Conservation (phyloP, 2,329 filamentous ascomycete genomes). For the Sclerotinia spermophila region DNA sequence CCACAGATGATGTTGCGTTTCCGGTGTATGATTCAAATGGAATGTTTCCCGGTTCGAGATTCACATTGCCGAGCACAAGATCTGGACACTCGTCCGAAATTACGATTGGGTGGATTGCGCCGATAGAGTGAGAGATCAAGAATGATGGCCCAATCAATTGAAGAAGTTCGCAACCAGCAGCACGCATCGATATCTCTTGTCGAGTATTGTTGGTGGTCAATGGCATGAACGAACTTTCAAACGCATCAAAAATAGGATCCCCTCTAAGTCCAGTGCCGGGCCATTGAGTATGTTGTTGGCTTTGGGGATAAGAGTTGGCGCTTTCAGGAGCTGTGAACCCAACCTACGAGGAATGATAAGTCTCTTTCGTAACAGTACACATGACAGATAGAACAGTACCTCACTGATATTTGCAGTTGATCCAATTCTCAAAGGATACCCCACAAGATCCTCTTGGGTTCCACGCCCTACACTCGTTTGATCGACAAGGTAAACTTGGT, state of each 20-base stretch:
- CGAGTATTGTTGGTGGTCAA: slow-evolving; percentile 33
- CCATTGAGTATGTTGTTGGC: slow-evolving; percentile 40
- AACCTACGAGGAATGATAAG: neutral
- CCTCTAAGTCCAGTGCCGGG: slow-evolving; percentile 38
- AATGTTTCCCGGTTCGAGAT: slow-evolving; percentile 33
- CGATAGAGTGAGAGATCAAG: slow-evolving; percentile 38
- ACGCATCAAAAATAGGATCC: slow-evolving; percentile 36
- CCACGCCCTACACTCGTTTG: slow-evolving; percentile 26
- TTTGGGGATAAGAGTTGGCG: slow-evolving; percentile 19
- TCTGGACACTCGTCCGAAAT: slow-evolving; percentile 34
- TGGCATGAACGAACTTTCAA: slow-evolving; percentile 34
- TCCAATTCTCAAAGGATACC: slow-evolving; percentile 28
- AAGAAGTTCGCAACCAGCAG: slow-evolving; percentile 35
- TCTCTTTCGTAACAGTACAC: neutral
- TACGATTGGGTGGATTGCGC: slow-evolving; percentile 28
- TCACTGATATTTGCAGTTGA: slow-evolving; percentile 23
- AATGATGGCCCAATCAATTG: slow-evolving; percentile 34
- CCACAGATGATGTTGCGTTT: slow-evolving; percentile 25
- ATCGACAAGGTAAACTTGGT: slow-evolving; percentile 42
- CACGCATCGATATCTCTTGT: slow-evolving; percentile 35
- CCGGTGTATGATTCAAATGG: slow-evolving; percentile 29
- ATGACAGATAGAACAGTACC: neutral
- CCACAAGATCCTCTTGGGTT: slow-evolving; percentile 25
- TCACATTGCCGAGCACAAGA: slow-evolving; percentile 33
- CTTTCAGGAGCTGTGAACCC: slow-evolving; percentile 15